Percentiles rank a stretch among this genome's conserved stretches.
These are phyloP conservation scores for Russula abietina DNA, from an alignment of 768 basidiomycete species.

Conservation along the genomic window DNA sequence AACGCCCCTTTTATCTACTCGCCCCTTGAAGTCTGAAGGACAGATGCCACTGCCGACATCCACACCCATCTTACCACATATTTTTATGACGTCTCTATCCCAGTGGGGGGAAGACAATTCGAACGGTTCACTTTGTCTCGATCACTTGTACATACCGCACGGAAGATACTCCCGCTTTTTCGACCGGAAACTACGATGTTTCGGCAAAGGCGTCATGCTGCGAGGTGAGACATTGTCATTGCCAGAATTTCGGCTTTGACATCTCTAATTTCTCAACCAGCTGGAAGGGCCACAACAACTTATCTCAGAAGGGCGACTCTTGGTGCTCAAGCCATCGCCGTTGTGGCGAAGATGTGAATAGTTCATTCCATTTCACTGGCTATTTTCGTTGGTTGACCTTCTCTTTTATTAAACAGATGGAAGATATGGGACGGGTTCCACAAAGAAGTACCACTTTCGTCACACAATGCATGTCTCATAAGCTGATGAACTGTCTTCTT, in stretches of 20 bases:
- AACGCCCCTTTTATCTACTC: background rate
- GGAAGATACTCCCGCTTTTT: conserved; percentile 5
- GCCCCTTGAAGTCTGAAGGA: background rate
- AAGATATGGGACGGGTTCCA: conserved; percentile 22
- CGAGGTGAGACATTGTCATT: conserved; percentile 10
- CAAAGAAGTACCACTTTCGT: conserved; percentile 11
- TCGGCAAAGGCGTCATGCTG: conserved; percentile 18
- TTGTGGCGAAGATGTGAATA: conserved; percentile 17
- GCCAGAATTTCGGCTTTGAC: background rate
- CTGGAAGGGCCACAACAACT: conserved; percentile 20
- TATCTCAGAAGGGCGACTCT: conserved; percentile 18
- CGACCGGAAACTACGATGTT: conserved; percentile 9
- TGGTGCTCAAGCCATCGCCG: conserved; percentile 10
- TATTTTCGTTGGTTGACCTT: background rate
- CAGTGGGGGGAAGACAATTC: background rate
- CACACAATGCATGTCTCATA: background rate
- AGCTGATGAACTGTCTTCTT: conserved; percentile 13
- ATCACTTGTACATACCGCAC: conserved; percentile 12
- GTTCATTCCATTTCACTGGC: background rate
- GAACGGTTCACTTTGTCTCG: conserved; percentile 10
- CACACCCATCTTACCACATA: conserved; percentile 2
- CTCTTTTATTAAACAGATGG: conserved; percentile 9
- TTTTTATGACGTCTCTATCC: conserved; percentile 2
- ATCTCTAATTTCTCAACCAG: background rate
- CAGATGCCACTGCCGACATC: conserved; percentile 12